Evolutionary conservation across 202 grass and related monocot species (phyloP), one percentile per base, ranked within the genome.

Genomic region (Zoysia matrella): DNA sequence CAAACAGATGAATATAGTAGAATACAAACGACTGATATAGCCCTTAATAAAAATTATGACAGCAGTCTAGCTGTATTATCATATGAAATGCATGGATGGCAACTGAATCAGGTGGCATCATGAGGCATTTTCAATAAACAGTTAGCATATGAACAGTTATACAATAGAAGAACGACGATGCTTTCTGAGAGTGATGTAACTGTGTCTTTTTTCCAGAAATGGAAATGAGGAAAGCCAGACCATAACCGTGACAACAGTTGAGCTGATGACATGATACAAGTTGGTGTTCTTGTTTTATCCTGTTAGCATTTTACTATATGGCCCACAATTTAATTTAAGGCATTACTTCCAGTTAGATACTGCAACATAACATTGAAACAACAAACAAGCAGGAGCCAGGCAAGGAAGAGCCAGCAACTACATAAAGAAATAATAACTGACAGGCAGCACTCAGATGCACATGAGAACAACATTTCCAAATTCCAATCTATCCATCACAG

Each of bases 181-280:
- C 18, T 36, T 69, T 69, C 36, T 30, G 9, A 18, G 57, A 70
- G 54, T 36, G 30, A 11, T 70, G 22, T 30, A 11, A 30, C 47
- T 65, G 22, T 52, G 65, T 14, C 4, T 69, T 84, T 65, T 79
- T 40, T 51, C 11, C 36, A 9, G 11, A 84, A 11, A 84, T 55
- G n/a, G 62, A 48, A 80, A 43, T 13, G 7, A 48, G 14, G 22
- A 36, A 86, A 55, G 77, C 43, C 8, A 12, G 15, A 75, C 9
- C 14, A 65, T 48, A 55, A 12, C 4, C 67, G 43, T 6, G 3
- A 60, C 42, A 40, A 6, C 22, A 36, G 43, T 50, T 66, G 41
- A 79, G 13, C 50, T 3, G 6, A 57, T 65, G 44, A 56, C 42
- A 68, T 49, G 36, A 69, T 15, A n/a, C 7, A 42, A 65, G 18